These are phyloP conservation scores for Colletotrichum sp. DNA, from an alignment of 2,329 filamentous ascomycete genomes.

Conservation along the genomic window DNA sequence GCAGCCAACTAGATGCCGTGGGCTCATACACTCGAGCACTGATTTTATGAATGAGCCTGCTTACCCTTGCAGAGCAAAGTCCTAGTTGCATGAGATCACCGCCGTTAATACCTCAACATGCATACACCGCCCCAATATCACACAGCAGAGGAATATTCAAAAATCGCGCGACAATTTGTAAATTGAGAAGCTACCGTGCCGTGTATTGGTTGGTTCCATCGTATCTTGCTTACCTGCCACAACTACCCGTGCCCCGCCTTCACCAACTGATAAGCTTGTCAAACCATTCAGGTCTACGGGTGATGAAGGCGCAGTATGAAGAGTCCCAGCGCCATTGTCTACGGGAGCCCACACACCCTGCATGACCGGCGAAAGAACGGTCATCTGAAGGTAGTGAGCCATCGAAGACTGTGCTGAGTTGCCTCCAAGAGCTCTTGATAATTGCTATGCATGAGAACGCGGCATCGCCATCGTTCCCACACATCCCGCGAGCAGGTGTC, in stretches of 20 bases:
- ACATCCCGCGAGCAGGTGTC: neutral
- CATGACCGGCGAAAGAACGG: neutral
- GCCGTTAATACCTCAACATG: neutral
- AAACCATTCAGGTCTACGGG: neutral
- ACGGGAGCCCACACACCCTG: neutral
- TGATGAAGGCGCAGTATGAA: conserved; percentile 17
- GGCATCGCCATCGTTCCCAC: neutral
- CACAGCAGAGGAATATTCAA: no score
- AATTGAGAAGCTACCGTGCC: conserved; percentile 19
- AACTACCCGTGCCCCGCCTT: conserved; percentile 19
- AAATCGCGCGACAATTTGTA: conserved; percentile 3
- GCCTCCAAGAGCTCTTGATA: neutral
- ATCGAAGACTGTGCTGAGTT: neutral
- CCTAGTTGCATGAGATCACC: neutral
- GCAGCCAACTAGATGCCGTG: neutral
- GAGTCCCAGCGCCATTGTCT: conserved; percentile 1
- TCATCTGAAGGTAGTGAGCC: neutral
- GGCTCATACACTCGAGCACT: neutral
- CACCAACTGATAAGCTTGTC: conserved; percentile 4
- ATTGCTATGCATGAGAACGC: neutral
- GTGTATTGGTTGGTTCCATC: conserved; percentile 3
- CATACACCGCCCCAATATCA: neutral
- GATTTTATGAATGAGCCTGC: neutral
- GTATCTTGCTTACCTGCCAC: neutral
- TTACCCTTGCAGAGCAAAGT: neutral